phyloP scores from a whole-genome alignment of 352 stramenopile species.

The Globisporangium yorkense region DNA sequence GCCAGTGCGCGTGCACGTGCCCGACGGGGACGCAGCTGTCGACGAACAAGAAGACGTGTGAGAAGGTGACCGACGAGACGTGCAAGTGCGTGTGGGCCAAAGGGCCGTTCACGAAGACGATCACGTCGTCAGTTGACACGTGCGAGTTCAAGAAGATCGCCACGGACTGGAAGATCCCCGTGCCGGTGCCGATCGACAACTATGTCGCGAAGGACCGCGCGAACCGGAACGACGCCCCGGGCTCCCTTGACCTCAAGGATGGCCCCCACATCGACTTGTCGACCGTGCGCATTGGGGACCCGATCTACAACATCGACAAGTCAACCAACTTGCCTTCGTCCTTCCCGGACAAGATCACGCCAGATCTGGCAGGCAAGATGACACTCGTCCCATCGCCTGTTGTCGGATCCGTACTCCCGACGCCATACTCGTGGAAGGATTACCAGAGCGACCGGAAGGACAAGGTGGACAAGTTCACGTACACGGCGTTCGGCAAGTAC shows the following conservation, averaged over 20 bases:
- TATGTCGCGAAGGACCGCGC: slow-evolving; percentile 37
- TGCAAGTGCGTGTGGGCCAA: slow-evolving; percentile 41
- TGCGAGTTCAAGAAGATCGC: slow-evolving; percentile 19
- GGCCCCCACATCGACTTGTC: slow-evolving; percentile 7
- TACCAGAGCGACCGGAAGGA: slow-evolving; percentile 31
- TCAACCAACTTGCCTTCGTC: not conserved
- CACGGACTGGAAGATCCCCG: slow-evolving; percentile 23
- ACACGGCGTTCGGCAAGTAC: slow-evolving; percentile 49
- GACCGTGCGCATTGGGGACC: not conserved
- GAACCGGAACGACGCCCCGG: slow-evolving; percentile 15
- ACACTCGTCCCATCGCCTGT: not conserved
- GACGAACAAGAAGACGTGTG: slow-evolving; percentile 19
- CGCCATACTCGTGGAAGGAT: slow-evolving; percentile 31
- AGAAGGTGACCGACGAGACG: slow-evolving; percentile 16
- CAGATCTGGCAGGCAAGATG: not conserved
- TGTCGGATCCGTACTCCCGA: not conserved
- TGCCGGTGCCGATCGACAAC: slow-evolving; percentile 44
- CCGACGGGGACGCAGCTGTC: slow-evolving; percentile 26
- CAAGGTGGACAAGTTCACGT: slow-evolving; percentile 32
- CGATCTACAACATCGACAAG: slow-evolving; percentile 6
- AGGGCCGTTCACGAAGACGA: slow-evolving; percentile 9
- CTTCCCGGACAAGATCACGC: not conserved
- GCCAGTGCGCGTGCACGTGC: slow-evolving; percentile 53
- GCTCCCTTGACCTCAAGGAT: not conserved
- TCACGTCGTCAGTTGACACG: slow-evolving; percentile 9